phyloP scores from a whole-genome alignment of 805 yeast species.

The Yueomyces sinensis region DNA sequence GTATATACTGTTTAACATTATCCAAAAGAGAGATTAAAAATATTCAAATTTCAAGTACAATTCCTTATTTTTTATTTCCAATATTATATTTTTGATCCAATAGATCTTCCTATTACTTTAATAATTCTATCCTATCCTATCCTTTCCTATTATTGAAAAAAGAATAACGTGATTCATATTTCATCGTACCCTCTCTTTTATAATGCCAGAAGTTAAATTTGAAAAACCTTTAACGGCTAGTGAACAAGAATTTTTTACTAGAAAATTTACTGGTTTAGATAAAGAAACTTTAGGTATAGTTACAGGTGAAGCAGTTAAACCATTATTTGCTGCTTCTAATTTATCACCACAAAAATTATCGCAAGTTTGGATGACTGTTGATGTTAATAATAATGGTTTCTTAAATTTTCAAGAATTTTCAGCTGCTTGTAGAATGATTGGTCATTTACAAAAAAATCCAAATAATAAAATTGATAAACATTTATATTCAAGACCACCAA shows the following conservation, averaged over 20 bases:
- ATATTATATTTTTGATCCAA: no score
- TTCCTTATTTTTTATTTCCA: no score
- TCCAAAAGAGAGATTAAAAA: no score
- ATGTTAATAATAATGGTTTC: conserved; percentile 74
- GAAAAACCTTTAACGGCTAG: conserved; percentile 43
- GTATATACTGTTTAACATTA: no score
- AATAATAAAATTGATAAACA: conserved; percentile 34
- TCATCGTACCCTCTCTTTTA: no score
- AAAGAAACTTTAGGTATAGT: conserved; percentile 66
- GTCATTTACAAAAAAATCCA: conserved; percentile 64
- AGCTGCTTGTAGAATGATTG: conserved; percentile 78
- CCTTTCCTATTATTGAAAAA: no score
- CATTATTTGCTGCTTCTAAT: conserved; percentile 75
- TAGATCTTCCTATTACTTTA: no score
- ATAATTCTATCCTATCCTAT: no score
- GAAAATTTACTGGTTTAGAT: conserved; percentile 67
- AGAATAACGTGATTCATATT: no score
- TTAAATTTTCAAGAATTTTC: conserved; percentile 70
- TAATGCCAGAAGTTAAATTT: conserved; percentile 2
- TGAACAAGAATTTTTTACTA: conserved; percentile 61
- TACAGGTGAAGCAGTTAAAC: conserved; percentile 77
- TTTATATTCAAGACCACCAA: conserved; percentile 16
- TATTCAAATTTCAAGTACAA: no score
- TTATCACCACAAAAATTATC: conserved; percentile 67
- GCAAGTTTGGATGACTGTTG: conserved; percentile 93